Percentiles rank a stretch among this genome's conserved stretches.
phyloP scores from a whole-genome alignment of 2,329 filamentous ascomycete genomes.

The Pseudocercospora pini-densiflorae region DNA sequence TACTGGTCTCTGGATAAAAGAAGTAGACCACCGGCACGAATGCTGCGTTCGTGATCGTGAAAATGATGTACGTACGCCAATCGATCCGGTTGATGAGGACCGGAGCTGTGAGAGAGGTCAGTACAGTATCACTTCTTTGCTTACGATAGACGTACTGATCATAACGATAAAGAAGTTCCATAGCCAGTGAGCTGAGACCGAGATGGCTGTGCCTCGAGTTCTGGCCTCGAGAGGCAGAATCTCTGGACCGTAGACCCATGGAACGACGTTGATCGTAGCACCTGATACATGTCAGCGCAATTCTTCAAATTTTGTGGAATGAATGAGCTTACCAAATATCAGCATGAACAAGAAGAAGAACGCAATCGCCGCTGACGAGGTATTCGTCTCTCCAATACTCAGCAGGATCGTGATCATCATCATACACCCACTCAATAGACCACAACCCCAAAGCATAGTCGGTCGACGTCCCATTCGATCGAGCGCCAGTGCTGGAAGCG shows the following conservation, averaged over 20 bases:
- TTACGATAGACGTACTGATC: conserved; percentile 38
- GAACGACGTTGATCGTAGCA: conserved; percentile 31
- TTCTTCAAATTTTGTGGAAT: too few relatives aligned
- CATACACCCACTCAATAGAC: conserved; percentile 40
- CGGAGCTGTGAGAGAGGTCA: conserved; percentile 35
- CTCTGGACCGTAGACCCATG: conserved; percentile 47
- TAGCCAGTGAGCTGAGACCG: conserved; percentile 53
- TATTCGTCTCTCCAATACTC: conserved; percentile 45
- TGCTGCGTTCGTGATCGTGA: conserved; percentile 42
- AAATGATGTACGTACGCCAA: conserved; percentile 38
- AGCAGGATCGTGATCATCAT: conserved; percentile 44
- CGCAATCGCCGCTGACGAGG: conserved; percentile 49
- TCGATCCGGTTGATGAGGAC: conserved; percentile 38
- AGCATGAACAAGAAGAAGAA: conserved; percentile 50
- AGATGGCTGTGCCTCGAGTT: conserved; percentile 53
- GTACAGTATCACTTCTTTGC: background rate
- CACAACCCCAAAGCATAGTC: conserved; percentile 35
- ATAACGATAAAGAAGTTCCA: conserved; percentile 56
- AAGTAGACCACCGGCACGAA: conserved; percentile 33
- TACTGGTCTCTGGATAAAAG: conserved; percentile 30
- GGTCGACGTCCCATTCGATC: conserved; percentile 43
- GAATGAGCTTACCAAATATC: conserved; percentile 24
- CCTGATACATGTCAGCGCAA: background rate
- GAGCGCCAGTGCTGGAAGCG: conserved; percentile 49
- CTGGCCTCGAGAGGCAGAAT: conserved; percentile 55